These are phyloP conservation scores for Collybia sp. DNA, from an alignment of 768 basidiomycete genomes.

Conservation along the genomic window DNA sequence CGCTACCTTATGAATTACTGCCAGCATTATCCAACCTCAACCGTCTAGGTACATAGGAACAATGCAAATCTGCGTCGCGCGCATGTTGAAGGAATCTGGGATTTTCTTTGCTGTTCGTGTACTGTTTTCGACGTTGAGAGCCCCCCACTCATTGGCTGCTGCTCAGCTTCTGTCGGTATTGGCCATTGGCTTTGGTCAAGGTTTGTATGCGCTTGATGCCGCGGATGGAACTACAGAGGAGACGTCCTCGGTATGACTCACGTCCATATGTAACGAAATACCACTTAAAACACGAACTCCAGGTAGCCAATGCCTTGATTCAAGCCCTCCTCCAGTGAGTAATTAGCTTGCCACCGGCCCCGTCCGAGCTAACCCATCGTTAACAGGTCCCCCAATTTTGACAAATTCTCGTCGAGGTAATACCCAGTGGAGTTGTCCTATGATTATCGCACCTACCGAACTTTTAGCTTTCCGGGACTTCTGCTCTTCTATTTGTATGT, in stretches of 20 bases:
- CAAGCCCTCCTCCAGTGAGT: conserved; percentile 80
- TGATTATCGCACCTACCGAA: background rate
- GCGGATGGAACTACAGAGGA: conserved; percentile 75
- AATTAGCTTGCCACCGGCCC: background rate
- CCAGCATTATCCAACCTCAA: background rate
- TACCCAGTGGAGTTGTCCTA: conserved; percentile 2
- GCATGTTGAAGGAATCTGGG: conserved; percentile 91
- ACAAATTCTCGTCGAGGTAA: conserved; percentile 48
- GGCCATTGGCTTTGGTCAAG: conserved; percentile 81
- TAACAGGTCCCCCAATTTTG: conserved; percentile 63
- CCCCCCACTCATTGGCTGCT: conserved; percentile 1
- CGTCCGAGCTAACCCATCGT: background rate
- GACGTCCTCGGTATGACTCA: conserved; percentile 35
- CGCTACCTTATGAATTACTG: conserved; percentile 13
- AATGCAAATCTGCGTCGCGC: conserved; percentile 89
- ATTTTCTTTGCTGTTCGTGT: conserved; percentile 83
- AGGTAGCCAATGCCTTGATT: conserved; percentile 70
- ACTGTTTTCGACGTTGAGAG: background rate
- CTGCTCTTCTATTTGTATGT: conserved; percentile 76
- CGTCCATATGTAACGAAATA: conserved; percentile 1
- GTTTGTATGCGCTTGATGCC: conserved; percentile 84
- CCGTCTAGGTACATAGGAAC: conserved; percentile 73
- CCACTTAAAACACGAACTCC: conserved; percentile 1
- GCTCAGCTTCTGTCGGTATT: conserved; percentile 74
- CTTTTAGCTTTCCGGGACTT: conserved; percentile 49